Conservation (phyloP, 805 yeast genomes). For the Lachancea nothofagi region DNA sequence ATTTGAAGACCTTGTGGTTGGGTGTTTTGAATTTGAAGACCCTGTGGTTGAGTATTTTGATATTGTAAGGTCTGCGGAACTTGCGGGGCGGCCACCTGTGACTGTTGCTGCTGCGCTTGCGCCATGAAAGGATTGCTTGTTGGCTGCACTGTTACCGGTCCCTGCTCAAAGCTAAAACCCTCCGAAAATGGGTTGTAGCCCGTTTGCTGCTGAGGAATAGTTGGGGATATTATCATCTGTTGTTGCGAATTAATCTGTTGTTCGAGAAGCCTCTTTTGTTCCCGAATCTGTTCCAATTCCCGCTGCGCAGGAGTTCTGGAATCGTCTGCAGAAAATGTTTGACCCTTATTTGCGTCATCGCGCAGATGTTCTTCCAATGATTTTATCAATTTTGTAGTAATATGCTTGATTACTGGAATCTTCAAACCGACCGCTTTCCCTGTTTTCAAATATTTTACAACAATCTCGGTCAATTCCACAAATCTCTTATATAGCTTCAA, state of each 20-base stretch:
- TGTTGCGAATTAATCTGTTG: conserved; percentile 31
- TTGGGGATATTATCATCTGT: conserved; percentile 20
- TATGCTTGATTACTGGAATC: conserved; percentile 95
- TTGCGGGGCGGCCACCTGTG: conserved; percentile 1
- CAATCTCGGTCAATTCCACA: conserved; percentile 79
- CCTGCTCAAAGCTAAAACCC: conserved; percentile 23
- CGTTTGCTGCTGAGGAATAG: conserved; percentile 25
- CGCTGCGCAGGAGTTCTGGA: conserved; percentile 27
- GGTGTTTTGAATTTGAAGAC: conserved; percentile 6
- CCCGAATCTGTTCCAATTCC: conserved; percentile 33
- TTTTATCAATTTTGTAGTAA: conserved; percentile 86
- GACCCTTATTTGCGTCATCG: conserved; percentile 55
- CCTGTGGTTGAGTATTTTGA: conserved; percentile 16
- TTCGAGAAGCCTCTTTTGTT: conserved; percentile 29
- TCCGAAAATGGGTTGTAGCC: conserved; percentile 32
- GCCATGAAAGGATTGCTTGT: conserved; percentile 22
- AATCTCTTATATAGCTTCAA: conserved; percentile 77
- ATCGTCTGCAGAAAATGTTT: conserved; percentile 15
- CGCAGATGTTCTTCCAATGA: conserved; percentile 83
- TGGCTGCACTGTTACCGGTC: conserved; percentile 16
- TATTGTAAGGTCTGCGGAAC: conserved; percentile 12
- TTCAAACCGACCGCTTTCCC: conserved; percentile 89
- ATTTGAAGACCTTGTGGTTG: conserved; percentile 11
- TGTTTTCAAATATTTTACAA: conserved; percentile 77
- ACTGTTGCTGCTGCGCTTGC: conserved; percentile 15